These are phyloP conservation scores for Lactuca sativa DNA, from an alignment of 129 eudicot genomes.

Conservation along the genomic window DNA sequence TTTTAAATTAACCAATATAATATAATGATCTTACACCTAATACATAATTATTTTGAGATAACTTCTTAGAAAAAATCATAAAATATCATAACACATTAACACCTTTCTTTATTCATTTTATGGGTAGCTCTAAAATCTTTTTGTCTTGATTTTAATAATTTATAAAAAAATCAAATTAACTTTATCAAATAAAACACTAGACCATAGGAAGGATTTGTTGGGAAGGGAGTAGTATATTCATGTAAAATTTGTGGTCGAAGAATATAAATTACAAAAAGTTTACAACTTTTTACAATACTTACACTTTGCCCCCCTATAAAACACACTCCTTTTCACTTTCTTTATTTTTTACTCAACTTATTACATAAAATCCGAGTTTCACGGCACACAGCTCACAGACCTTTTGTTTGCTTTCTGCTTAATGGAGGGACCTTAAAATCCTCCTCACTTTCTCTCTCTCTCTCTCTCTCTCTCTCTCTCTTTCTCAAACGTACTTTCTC, in stretches of 20 bases:
- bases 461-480: constrained; percentile 40
- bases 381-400: constrained; percentile 45
- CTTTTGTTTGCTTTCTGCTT: constrained; percentile 59
- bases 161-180: not conserved
- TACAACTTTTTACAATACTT: not conserved
- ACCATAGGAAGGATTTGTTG: constrained; percentile 5
- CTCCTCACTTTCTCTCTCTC: constrained; percentile 16
- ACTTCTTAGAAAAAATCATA: too few species aligned
- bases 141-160: not conserved
- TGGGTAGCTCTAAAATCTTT: not conserved
- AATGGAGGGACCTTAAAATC: constrained; percentile 69
- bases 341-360: constrained; percentile 26
- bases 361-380: constrained; percentile 41
- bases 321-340: constrained; percentile 19
- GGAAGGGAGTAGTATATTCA: constrained; percentile 11
- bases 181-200: not conserved
- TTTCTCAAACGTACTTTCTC: constrained; percentile 17
- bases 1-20: too few species aligned
- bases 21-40: too few species aligned
- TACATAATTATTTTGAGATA: too few species aligned
- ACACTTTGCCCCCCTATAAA: constrained; percentile 36
- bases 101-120: too few species aligned
- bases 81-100: not conserved
- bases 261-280: constrained; percentile 13
- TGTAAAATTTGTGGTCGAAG: constrained; percentile 23